Base-by-base conservation (phyloP, 768 basidiomycete species). In the Russula dissimulans region DNA sequence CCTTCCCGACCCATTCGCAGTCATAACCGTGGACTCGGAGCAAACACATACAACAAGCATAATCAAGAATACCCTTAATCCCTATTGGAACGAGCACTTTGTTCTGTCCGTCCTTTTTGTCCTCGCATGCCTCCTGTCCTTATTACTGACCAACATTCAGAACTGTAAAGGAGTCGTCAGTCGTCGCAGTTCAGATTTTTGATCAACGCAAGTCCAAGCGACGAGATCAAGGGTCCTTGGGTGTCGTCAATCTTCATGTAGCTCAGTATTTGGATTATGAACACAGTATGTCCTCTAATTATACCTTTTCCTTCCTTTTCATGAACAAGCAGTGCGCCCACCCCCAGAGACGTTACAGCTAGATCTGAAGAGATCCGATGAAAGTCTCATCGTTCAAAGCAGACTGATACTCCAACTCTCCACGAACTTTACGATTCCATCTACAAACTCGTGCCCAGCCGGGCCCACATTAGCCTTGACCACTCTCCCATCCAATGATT, bases 141-240 rank as follows among this genome's bases (percentile, higher is more conserved):
- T 57, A 41, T 11, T 8, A 15, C 32, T 44, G 2, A 17, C 15
- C 42, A 38, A 60, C 48, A 59, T 56, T 31, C 67, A 97, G 95
- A 66, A 90, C 83, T 54, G 95, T 97, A 70, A 95, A 93, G 72
- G 97, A 99, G 67, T 92, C 91, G n/a, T 97, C 95, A n/a, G 91
- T 98, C 49, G 84, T 99, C 60, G 92, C 93, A 5, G 94, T 98
- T 1, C 97, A 99, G 75, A 95, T 98, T 68, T 98, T 98, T 67
- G 97, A 99, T 75, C 95, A 98, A 74, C 86, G 93, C 73, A 98
- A 99, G 75, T 98, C 98, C 78, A 99, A 98, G 80, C 82, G 90
- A 74, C 85, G 87, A 68, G 97, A 99, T 71, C 97, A 98, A 71
- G 97, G 97, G 2, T 98, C 98, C 74, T 78, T 99, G 56, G 97